phyloP scores from a whole-genome alignment of 2,329 filamentous ascomycete genomes.

The Chrysoporthe cubensis region DNA sequence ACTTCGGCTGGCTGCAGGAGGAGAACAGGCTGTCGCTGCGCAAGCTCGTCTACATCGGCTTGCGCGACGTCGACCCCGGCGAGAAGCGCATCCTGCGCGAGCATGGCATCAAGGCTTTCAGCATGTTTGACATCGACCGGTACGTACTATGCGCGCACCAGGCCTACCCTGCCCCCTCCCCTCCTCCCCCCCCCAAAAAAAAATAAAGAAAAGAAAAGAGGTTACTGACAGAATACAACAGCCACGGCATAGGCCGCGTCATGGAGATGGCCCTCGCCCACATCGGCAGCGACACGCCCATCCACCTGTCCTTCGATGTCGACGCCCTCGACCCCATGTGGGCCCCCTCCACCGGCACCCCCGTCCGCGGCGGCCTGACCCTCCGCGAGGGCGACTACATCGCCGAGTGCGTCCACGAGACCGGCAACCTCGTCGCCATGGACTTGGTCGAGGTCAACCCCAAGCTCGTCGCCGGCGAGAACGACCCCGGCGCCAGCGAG shows the following conservation, averaged over 20 bases:
- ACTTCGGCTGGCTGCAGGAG: slow-evolving; percentile 87
- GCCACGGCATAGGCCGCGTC: slow-evolving; percentile 90
- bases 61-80: slow-evolving; percentile 88
- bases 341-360: slow-evolving; percentile 94
- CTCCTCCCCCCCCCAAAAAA: neutral
- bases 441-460: slow-evolving; percentile 86
- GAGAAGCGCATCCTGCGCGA: slow-evolving; percentile 93
- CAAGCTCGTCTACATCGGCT: slow-evolving; percentile 96
- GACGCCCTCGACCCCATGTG: slow-evolving; percentile 95
- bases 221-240: slow-evolving; percentile 38
- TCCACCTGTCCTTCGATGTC: slow-evolving; percentile 96
- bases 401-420: slow-evolving; percentile 83
- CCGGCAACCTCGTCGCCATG: slow-evolving; percentile 76
- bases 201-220: neutral
- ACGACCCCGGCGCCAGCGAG: slow-evolving; percentile 71
- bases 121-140: slow-evolving; percentile 97
- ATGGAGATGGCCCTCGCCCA: slow-evolving; percentile 98
- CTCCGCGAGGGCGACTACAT: slow-evolving; percentile 97
- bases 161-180: neutral
- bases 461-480: slow-evolving; percentile 60
- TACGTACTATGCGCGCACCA: slow-evolving; percentile 43
- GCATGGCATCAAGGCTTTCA: slow-evolving; percentile 91
- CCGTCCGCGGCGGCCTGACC: slow-evolving; percentile 90
- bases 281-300: slow-evolving; percentile 91
- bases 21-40: slow-evolving; percentile 71